A percentile compares a stretch with the other conserved stretches of the same genome.
Evolutionary conservation across 202 grass and related monocot genomes (phyloP).

Genomic region (Miscanthus sacchariflorus): DNA sequence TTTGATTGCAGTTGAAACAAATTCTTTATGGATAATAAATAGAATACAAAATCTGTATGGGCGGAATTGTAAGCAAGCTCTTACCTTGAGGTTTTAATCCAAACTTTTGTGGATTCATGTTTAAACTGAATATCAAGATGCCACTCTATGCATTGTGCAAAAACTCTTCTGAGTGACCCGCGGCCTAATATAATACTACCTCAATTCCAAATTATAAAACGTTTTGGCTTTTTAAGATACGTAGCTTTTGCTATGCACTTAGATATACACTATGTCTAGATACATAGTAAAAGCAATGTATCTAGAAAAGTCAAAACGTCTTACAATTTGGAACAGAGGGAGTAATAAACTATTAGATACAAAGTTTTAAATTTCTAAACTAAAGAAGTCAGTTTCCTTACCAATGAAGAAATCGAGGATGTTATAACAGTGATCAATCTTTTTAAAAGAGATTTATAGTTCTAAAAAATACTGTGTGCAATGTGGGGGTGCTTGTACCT

Average conservation of each 20-base stretch:
- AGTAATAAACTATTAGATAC: constrained; percentile 21
- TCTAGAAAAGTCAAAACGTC: background rate
- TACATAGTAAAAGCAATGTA: background rate
- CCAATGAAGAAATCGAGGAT: constrained; percentile 26
- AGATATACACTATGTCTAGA: background rate
- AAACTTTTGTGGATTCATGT: constrained; percentile 31
- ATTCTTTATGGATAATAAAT: constrained; percentile 26
- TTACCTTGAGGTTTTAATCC: constrained; percentile 26
- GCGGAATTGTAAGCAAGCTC: constrained; percentile 2
- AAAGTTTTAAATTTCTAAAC: constrained; percentile 9
- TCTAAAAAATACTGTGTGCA: background rate
- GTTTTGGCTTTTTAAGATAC: background rate
- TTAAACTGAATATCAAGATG: background rate
- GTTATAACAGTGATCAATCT: constrained; percentile 24
- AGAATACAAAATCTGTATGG: background rate
- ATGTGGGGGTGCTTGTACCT: background rate
- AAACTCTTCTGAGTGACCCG: background rate
- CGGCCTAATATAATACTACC: background rate
- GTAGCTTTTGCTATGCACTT: background rate
- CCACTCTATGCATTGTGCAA: background rate
- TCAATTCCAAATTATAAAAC: background rate
- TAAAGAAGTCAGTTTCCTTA: constrained; percentile 22
- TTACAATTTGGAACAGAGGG: background rate
- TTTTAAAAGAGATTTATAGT: constrained; percentile 7
- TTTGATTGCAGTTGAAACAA: constrained; percentile 15